Percentiles rank a stretch among this genome's conserved stretches.
phyloP scores from a whole-genome alignment of 2,329 filamentous ascomycete species.

The Aspergillus texensis region DNA sequence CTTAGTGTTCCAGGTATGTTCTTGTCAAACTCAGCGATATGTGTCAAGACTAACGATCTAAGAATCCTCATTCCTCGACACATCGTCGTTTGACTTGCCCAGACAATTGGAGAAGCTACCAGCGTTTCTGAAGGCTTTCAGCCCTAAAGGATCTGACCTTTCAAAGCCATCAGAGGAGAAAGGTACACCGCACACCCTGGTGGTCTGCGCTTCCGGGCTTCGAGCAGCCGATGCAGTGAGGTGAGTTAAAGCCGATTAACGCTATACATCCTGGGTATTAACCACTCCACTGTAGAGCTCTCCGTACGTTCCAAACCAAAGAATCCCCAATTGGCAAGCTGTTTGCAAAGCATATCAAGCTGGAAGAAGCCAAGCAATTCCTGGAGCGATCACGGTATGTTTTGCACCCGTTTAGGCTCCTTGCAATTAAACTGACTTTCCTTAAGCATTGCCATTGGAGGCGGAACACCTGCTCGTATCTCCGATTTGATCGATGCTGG shows the following conservation, averaged over 20 bases:
- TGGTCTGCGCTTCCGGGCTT: constrained; percentile 82
- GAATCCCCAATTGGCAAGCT: constrained; percentile 81
- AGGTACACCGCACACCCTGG: constrained; percentile 79
- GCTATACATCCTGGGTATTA: not conserved
- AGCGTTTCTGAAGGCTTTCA: constrained; percentile 70
- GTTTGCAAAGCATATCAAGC: constrained; percentile 98
- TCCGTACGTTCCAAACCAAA: constrained; percentile 79
- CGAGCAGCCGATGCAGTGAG: constrained; percentile 82
- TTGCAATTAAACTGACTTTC: constrained; percentile 8
- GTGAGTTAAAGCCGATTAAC: constrained; percentile 43
- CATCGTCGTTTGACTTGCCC: constrained; percentile 69
- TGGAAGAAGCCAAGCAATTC: constrained; percentile 80
- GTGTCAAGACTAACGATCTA: constrained; percentile 13
- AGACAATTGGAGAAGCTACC: constrained; percentile 74
- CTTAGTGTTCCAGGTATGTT: constrained; percentile 72
- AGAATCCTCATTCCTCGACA: constrained; percentile 79
- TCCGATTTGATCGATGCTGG: constrained; percentile 81
- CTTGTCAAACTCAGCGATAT: not conserved
- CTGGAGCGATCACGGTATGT: constrained; percentile 63
- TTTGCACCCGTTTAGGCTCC: not conserved
- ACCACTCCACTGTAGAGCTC: constrained; percentile 53
- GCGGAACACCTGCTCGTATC: constrained; percentile 84
- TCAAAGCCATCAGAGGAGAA: constrained; percentile 67
- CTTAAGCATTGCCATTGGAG: constrained; percentile 75
- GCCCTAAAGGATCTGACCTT: constrained; percentile 60